Percentiles rank a stretch among this genome's conserved stretches.
Evolutionary conservation across 2,329 filamentous ascomycete species (phyloP).

Genomic region (Zasmidium angulare): DNA sequence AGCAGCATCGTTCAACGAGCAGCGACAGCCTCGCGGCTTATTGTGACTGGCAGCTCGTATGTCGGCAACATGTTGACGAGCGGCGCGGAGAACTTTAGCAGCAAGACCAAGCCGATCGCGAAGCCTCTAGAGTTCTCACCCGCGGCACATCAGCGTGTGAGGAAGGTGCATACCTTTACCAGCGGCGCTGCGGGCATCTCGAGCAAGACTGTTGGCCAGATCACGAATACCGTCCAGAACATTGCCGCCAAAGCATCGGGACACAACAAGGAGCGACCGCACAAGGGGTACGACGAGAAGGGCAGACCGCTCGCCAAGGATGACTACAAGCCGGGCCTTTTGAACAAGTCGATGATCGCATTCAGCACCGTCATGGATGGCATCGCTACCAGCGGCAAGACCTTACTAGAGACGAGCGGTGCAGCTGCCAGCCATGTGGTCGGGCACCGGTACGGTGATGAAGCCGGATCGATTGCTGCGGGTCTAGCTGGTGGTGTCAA

Average conservation of each 20-base stretch:
- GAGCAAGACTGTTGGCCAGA: conserved; percentile 81
- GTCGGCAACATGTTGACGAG: conserved; percentile 74
- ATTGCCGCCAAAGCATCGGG: conserved; percentile 73
- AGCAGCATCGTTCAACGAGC: conserved; percentile 85
- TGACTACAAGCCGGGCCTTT: conserved; percentile 80
- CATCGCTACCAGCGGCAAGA: conserved; percentile 81
- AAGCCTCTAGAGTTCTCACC: conserved; percentile 88
- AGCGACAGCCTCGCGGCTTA: conserved; percentile 81
- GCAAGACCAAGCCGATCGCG: conserved; percentile 71
- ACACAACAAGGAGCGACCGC: conserved; percentile 54
- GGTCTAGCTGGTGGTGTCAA: conserved; percentile 83
- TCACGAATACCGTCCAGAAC: conserved; percentile 84
- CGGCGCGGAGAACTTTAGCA: conserved; percentile 77
- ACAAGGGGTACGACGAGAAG: conserved; percentile 67
- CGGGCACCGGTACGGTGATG: conserved; percentile 81
- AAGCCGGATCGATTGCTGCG: conserved; percentile 76
- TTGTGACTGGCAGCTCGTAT: conserved; percentile 82
- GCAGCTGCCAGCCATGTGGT: conserved; percentile 82
- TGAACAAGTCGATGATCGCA: conserved; percentile 96
- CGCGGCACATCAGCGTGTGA: conserved; percentile 77
- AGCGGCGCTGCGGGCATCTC: conserved; percentile 75
- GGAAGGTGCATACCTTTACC: conserved; percentile 87
- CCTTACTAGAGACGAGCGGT: conserved; percentile 71
- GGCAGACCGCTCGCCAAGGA: conserved; percentile 56
- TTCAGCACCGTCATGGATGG: conserved; percentile 94